Percentiles rank a stretch among this genome's conserved stretches.
phyloP scores from a whole-genome alignment of 164 flowering plant species.

The Liquidambar formosana region DNA sequence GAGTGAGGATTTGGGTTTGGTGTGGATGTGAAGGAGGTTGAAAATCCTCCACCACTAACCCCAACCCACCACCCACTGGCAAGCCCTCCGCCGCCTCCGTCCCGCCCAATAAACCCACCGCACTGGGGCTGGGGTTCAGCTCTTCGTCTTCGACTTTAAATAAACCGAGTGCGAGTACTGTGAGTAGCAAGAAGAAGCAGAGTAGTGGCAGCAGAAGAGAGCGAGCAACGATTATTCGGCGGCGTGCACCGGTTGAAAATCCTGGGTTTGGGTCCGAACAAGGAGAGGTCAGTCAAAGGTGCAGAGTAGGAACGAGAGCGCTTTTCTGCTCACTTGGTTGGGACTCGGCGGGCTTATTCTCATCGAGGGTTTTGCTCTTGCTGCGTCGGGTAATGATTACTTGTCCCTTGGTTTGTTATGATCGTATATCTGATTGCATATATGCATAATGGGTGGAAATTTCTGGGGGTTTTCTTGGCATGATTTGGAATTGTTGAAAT shows the following conservation, averaged over 20 bases:
- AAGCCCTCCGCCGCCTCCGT: conserved; percentile 19
- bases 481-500: no score
- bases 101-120: conserved; percentile 28
- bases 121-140: conserved; percentile 57
- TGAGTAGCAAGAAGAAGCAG: conserved; percentile 35
- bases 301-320: conserved; percentile 53
- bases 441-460: no score
- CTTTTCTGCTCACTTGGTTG: conserved; percentile 81
- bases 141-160: conserved; percentile 31
- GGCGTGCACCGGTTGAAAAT: conserved; percentile 59
- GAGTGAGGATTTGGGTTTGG: no score
- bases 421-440: no score
- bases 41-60: conserved; percentile 14
- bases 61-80: conserved; percentile 15
- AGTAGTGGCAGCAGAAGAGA: conserved; percentile 34
- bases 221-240: conserved; percentile 54
- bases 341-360: conserved; percentile 76
- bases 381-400: conserved; percentile 65
- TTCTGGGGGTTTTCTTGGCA: no score
- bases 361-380: conserved; percentile 62
- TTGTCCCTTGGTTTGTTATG: not conserved
- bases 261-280: conserved; percentile 40
- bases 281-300: conserved; percentile 32
- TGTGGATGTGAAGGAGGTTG: no score
- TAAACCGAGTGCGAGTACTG: conserved; percentile 7